These are phyloP conservation scores for Gastrodia elata DNA, from an alignment of 106 monocot genomes.

Conservation along the genomic window DNA sequence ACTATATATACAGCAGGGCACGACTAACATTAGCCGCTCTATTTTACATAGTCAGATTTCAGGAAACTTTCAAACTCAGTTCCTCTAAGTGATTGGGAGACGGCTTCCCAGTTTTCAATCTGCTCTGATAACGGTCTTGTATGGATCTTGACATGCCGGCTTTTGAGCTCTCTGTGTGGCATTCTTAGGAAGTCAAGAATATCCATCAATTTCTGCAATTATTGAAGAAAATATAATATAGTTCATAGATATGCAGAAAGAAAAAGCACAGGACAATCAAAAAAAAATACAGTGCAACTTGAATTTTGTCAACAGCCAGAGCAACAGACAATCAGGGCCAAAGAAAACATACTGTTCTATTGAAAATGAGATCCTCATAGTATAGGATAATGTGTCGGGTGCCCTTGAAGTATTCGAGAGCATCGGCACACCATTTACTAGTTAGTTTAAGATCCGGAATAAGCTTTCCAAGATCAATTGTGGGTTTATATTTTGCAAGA, in stretches of 20 bases:
- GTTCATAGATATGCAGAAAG: not conserved
- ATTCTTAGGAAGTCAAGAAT: slow-evolving; percentile 69
- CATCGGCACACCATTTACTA: slow-evolving; percentile 38
- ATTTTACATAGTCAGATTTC: slow-evolving; percentile 25
- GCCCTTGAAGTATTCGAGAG: slow-evolving; percentile 59
- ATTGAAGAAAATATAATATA: not conserved
- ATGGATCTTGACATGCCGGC: slow-evolving; percentile 86
- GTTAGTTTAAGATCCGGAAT: slow-evolving; percentile 35
- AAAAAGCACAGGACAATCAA: not conserved
- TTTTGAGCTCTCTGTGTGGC: slow-evolving; percentile 49
- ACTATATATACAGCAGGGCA: not conserved
- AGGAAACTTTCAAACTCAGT: slow-evolving; percentile 50
- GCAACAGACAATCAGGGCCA: not conserved
- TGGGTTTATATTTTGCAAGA: slow-evolving; percentile 70
- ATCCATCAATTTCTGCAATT: slow-evolving; percentile 43
- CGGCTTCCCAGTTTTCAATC: slow-evolving; percentile 60
- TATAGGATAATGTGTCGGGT: slow-evolving; percentile 66
- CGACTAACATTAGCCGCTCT: not conserved
- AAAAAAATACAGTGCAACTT: not conserved
- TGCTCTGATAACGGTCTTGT: slow-evolving; percentile 56
- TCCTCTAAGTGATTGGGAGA: slow-evolving; percentile 47
- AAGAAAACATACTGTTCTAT: slow-evolving; percentile 44
- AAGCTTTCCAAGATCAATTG: slow-evolving; percentile 35
- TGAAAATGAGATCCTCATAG: slow-evolving; percentile 77
- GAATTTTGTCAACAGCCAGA: not conserved